Percentiles rank a stretch among this genome's conserved stretches.
Conservation (phyloP, 2,329 filamentous ascomycete genomes). For the Fonsecaea monophora region DNA sequence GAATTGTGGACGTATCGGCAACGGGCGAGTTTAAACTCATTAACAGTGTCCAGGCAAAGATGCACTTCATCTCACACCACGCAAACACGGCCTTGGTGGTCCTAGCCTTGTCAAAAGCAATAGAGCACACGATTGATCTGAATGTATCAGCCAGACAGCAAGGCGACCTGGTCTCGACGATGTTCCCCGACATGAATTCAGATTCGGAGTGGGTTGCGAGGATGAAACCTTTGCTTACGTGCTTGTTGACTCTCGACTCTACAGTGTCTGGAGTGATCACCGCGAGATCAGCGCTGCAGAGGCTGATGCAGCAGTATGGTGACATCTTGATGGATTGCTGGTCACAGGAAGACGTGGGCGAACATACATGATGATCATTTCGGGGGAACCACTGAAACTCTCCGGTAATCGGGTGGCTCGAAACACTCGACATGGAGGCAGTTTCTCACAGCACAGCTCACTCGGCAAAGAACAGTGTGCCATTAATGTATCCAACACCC, state of each 20-base stretch:
- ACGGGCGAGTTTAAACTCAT: slow-evolving; percentile 27
- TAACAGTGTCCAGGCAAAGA: slow-evolving; percentile 28
- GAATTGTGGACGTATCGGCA: slow-evolving; percentile 29
- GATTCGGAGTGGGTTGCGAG: slow-evolving; percentile 22
- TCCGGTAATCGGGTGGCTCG: background rate
- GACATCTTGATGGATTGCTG: slow-evolving; percentile 32
- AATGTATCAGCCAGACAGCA: slow-evolving; percentile 9
- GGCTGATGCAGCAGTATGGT: slow-evolving; percentile 29
- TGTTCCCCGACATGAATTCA: background rate
- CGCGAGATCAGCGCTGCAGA: slow-evolving; percentile 24
- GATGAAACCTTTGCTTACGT: slow-evolving; percentile 29
- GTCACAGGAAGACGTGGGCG: slow-evolving; percentile 21
- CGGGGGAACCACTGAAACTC: background rate
- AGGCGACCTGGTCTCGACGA: background rate
- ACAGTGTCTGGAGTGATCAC: slow-evolving; percentile 29
- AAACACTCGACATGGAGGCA: background rate
- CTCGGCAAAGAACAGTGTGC: background rate
- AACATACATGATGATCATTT: background rate
- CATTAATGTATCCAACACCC: background rate
- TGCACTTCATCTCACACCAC: slow-evolving; percentile 31
- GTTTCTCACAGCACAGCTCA: background rate
- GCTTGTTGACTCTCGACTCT: slow-evolving; percentile 23
- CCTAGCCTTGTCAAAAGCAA: slow-evolving; percentile 25
- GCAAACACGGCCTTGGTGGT: slow-evolving; percentile 29
- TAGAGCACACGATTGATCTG: slow-evolving; percentile 30